Conservation (phyloP, 352 stramenopile species). For the Globisporangium yorkense region DNA sequence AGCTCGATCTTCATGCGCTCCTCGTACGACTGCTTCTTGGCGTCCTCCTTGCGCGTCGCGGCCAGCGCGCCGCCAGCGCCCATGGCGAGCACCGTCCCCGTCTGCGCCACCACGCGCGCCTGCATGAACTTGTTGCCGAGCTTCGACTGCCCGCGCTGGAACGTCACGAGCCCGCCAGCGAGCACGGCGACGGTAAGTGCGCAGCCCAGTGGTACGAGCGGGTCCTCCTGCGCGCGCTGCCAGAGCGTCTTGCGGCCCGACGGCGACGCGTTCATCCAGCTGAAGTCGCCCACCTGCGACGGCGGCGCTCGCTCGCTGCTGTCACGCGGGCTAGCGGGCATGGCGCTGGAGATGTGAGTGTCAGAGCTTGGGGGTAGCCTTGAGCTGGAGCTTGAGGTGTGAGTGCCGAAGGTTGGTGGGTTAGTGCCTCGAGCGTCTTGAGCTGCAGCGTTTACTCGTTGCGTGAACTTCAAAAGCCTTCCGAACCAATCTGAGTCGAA, state of each 20-base stretch:
- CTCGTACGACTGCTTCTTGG: slow-evolving; percentile 58
- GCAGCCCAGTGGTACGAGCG: slow-evolving; percentile 70
- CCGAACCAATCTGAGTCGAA: neutral
- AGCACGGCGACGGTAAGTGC: slow-evolving; percentile 58
- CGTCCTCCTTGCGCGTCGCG: slow-evolving; percentile 37
- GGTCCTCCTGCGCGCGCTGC: slow-evolving; percentile 63
- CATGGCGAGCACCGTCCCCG: slow-evolving; percentile 62
- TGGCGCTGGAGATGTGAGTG: neutral
- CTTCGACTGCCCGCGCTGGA: slow-evolving; percentile 66
- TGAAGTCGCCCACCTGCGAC: slow-evolving; percentile 45
- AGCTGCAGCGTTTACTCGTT: neutral
- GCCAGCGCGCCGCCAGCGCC: slow-evolving; percentile 39
- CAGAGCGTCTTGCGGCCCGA: slow-evolving; percentile 55
- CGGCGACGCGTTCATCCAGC: slow-evolving; percentile 55
- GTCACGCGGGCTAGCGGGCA: neutral
- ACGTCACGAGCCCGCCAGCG: slow-evolving; percentile 60
- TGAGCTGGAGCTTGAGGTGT: neutral
- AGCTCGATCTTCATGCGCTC: slow-evolving; percentile 68
- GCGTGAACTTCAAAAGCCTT: too few species aligned
- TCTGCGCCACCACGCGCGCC: slow-evolving; percentile 65
- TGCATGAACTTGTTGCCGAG: slow-evolving; percentile 84
- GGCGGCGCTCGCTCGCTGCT: slow-evolving; percentile 6
- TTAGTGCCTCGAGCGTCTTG: neutral
- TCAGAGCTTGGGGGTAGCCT: neutral
- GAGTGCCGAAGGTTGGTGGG: too few species aligned